These are phyloP conservation scores for Takashimella koratensis DNA, from an alignment of 1,284 basidiomycete species.

Conservation along the genomic window DNA sequence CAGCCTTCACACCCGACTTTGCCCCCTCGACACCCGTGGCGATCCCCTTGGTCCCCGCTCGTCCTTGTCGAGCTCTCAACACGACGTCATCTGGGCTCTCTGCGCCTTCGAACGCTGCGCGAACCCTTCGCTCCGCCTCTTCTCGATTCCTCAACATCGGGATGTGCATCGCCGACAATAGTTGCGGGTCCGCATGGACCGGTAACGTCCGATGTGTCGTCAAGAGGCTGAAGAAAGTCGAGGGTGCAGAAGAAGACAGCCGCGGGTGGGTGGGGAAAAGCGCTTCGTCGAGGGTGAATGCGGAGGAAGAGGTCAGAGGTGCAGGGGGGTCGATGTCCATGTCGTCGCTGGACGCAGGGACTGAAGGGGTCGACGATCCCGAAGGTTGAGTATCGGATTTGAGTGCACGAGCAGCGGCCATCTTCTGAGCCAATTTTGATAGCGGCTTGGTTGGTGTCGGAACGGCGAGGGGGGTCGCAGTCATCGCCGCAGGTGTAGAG, in stretches of 20 bases:
- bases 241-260: slow-evolving; percentile 12
- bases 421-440: slow-evolving; percentile 56
- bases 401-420: slow-evolving; percentile 45
- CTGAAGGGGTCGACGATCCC: slow-evolving; percentile 15
- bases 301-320: slow-evolving; percentile 10
- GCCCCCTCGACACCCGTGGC: neutral
- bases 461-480: slow-evolving; percentile 53
- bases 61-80: slow-evolving; percentile 51
- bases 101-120: slow-evolving; percentile 31
- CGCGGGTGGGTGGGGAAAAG: neutral
- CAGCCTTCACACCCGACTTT: no score
- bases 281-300: slow-evolving; percentile 1
- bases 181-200: slow-evolving; percentile 8
- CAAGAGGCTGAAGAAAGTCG: slow-evolving; percentile 44
- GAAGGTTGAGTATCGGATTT: slow-evolving; percentile 8
- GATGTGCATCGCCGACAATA: slow-evolving; percentile 26
- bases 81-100: slow-evolving; percentile 57
- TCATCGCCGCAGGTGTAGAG: slow-evolving; percentile 56
- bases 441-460: slow-evolving; percentile 46
- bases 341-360: slow-evolving; percentile 20
- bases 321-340: slow-evolving; percentile 3
- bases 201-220: slow-evolving; percentile 18
- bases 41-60: slow-evolving; percentile 39
- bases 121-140: slow-evolving; percentile 27
- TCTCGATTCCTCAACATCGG: slow-evolving; percentile 27